Percentiles rank a stretch among this genome's conserved stretches.
Evolutionary conservation across 768 basidiomycete genomes (phyloP).

Genomic region (Paxillus involutus): DNA sequence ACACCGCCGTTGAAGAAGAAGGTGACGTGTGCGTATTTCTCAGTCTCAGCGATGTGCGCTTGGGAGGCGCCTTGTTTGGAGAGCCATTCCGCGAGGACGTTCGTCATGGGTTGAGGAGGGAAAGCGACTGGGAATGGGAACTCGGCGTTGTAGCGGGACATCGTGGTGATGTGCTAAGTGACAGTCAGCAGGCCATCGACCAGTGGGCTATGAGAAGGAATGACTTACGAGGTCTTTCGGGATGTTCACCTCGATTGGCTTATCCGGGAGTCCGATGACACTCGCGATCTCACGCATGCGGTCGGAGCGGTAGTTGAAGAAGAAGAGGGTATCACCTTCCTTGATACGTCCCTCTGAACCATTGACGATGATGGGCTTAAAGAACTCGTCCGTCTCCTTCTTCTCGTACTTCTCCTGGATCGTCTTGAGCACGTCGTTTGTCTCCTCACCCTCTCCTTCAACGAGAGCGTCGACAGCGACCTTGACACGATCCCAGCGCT

Average conservation of each 20-base stretch:
- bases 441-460: constrained; percentile 62
- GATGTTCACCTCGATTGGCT: constrained; percentile 79
- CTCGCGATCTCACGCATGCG: constrained; percentile 90
- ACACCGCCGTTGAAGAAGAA: constrained; percentile 99
- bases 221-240: constrained; percentile 75
- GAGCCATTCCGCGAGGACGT: constrained; percentile 93
- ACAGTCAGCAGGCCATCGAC: not conserved
- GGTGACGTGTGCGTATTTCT: constrained; percentile 96
- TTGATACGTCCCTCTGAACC: constrained; percentile 79
- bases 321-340: constrained; percentile 87
- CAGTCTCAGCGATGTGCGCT: constrained; percentile 94
- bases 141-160: constrained; percentile 91
- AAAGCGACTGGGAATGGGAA: constrained; percentile 90
- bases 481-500: constrained; percentile 94
- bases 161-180: constrained; percentile 78
- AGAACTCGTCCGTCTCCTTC: constrained; percentile 91
- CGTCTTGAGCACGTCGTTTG: constrained; percentile 56
- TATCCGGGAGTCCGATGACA: constrained; percentile 79
- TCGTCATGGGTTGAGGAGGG: constrained; percentile 92
- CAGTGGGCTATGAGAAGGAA: not conserved
- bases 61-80: constrained; percentile 78
- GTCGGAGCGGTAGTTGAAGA: constrained; percentile 98
- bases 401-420: constrained; percentile 77
- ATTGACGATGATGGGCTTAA: constrained; percentile 91
- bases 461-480: constrained; percentile 85